Evolutionary conservation across 2,329 filamentous ascomycete species (phyloP).

Genomic region (Colletotrichum trifolii): DNA sequence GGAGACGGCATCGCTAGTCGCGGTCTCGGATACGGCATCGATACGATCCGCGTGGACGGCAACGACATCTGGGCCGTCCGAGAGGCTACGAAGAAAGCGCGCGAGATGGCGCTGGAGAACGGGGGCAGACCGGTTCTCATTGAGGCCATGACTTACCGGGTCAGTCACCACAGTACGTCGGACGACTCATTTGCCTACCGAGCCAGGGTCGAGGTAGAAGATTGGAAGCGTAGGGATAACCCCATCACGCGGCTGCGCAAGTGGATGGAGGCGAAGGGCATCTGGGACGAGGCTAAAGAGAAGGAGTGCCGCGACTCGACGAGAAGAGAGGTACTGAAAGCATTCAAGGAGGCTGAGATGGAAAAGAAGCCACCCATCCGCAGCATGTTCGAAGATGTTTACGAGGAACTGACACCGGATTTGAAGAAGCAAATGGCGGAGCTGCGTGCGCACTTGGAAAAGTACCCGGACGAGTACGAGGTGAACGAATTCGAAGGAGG

Average conservation of each 20-base stretch:
- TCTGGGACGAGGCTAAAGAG: slow-evolving; percentile 90
- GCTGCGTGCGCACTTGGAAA: slow-evolving; percentile 80
- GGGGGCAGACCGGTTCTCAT: slow-evolving; percentile 88
- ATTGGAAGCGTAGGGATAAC: slow-evolving; percentile 93
- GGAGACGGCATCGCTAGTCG: slow-evolving; percentile 91
- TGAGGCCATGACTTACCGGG: slow-evolving; percentile 98
- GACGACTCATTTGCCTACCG: slow-evolving; percentile 98
- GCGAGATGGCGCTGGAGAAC: slow-evolving; percentile 80
- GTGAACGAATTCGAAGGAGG: slow-evolving; percentile 80
- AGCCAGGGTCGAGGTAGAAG: slow-evolving; percentile 91
- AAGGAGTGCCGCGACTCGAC: slow-evolving; percentile 74
- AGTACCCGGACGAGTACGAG: slow-evolving; percentile 94
- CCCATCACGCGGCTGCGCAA: slow-evolving; percentile 87
- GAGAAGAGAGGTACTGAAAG: slow-evolving; percentile 81
- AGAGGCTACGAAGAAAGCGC: slow-evolving; percentile 81
- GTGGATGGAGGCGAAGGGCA: slow-evolving; percentile 84
- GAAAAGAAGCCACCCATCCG: slow-evolving; percentile 81
- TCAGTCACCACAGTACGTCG: slow-evolving; percentile 95
- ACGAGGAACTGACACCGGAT: slow-evolving; percentile 87
- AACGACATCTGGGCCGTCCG: slow-evolving; percentile 93
- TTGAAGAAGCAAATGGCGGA: slow-evolving; percentile 76
- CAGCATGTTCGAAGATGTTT: slow-evolving; percentile 86
- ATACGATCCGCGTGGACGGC: slow-evolving; percentile 92
- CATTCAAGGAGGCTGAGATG: slow-evolving; percentile 85
- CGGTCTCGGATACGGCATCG: slow-evolving; percentile 91